These are phyloP conservation scores for Jacaranda copaia DNA, from an alignment of 257 asterid genomes.

Conservation along the genomic window DNA sequence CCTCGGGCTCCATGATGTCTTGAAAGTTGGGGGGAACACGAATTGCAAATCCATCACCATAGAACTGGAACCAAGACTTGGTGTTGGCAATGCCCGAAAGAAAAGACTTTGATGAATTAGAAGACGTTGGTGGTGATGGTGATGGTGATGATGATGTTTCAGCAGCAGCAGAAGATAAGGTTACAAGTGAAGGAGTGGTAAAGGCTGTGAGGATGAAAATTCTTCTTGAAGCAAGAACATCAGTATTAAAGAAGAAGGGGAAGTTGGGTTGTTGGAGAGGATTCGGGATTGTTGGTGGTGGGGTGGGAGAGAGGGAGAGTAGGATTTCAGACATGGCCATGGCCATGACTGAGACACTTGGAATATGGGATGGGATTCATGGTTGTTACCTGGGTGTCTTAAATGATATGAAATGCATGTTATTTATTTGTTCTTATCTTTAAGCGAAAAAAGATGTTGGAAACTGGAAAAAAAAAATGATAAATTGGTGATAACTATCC, in stretches of 20 bases:
- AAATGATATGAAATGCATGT: not conserved
- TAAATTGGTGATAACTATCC: too few species aligned
- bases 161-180: conserved; percentile 47
- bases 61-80: conserved; percentile 87
- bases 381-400: not conserved
- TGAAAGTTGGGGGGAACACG: conserved; percentile 89
- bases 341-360: conserved; percentile 43
- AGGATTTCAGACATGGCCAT: conserved; percentile 46
- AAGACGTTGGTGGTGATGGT: conserved; percentile 32
- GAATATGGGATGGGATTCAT: conserved; percentile 36
- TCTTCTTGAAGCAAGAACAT: conserved; percentile 56
- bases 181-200: conserved; percentile 48
- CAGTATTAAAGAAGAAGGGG: conserved; percentile 23
- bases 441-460: too few species aligned
- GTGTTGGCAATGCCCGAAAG: conserved; percentile 84
- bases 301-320: conserved; percentile 40
- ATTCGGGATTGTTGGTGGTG: conserved; percentile 46
- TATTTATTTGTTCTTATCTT: too few species aligned
- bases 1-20: conserved; percentile 90
- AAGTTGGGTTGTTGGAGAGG: conserved; percentile 33
- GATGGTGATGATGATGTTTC: conserved; percentile 46
- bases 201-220: conserved; percentile 49
- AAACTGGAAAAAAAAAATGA: too few species aligned
- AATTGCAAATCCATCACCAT: conserved; percentile 86
- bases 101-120: conserved; percentile 49